These are phyloP conservation scores for Populus simonii DNA, from an alignment of 345 rosid genomes.

Conservation along the genomic window DNA sequence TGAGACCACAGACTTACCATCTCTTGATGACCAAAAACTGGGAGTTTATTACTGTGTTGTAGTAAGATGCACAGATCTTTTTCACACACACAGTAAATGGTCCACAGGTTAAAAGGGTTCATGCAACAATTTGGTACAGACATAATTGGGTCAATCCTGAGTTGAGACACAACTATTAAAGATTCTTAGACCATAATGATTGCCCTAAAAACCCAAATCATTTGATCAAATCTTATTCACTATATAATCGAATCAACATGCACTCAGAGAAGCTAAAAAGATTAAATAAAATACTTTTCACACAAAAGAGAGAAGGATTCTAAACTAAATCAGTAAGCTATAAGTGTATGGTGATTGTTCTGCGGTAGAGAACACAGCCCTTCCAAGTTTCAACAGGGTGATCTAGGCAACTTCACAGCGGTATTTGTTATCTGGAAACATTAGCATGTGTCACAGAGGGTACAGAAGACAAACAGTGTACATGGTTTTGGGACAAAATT, in stretches of 20 bases:
- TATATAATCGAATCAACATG: neutral
- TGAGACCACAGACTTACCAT: neutral
- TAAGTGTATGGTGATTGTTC: neutral
- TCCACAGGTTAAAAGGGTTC: neutral
- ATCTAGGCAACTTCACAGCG: neutral
- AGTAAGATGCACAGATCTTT: constrained; percentile 12
- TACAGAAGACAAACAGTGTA: neutral
- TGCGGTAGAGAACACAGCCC: neutral
- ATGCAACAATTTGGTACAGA: constrained; percentile 18
- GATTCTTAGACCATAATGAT: constrained; percentile 59
- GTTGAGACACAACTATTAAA: constrained; percentile 32
- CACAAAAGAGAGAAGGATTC: neutral
- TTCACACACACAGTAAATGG: neutral
- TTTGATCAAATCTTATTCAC: constrained; percentile 26
- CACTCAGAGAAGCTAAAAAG: neutral
- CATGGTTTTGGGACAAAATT: neutral
- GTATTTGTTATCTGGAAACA: constrained; percentile 8
- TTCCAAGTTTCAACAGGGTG: neutral
- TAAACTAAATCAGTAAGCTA: neutral
- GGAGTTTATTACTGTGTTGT: neutral
- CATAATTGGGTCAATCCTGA: constrained; percentile 32
- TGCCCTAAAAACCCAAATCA: constrained; percentile 29
- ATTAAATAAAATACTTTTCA: neutral
- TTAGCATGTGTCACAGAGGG: neutral
- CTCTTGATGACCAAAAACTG: neutral